These are phyloP conservation scores for Cladophialophora yegresii DNA, from an alignment of 2,329 filamentous ascomycete species.

Conservation along the genomic window DNA sequence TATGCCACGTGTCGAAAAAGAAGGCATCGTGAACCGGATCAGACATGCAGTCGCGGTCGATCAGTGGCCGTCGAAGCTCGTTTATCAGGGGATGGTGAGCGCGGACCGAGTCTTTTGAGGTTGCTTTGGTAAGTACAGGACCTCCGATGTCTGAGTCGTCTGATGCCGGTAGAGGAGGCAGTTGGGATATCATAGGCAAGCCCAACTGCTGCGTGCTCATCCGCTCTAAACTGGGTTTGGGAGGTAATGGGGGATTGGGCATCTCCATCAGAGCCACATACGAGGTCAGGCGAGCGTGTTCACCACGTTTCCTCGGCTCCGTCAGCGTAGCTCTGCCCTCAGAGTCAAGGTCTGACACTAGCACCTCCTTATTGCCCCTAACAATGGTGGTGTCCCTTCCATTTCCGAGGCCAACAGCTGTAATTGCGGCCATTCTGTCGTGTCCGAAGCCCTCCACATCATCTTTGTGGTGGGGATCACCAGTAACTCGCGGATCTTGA, in stretches of 20 bases:
- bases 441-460: conserved; percentile 77
- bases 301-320: conserved; percentile 52
- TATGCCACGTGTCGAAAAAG: conserved; percentile 83
- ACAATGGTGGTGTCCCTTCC: conserved; percentile 72
- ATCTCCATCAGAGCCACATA: conserved; percentile 40
- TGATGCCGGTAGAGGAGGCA: conserved; percentile 67
- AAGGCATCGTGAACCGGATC: conserved; percentile 83
- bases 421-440: conserved; percentile 72
- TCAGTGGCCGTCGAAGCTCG: conserved; percentile 71
- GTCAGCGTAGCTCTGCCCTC: conserved; percentile 65
- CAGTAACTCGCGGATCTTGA: conserved; percentile 60
- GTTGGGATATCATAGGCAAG: conserved; percentile 67
- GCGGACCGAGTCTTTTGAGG: conserved; percentile 59
- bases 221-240: conserved; percentile 59
- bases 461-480: conserved; percentile 64
- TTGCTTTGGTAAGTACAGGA: conserved; percentile 61
- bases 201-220: conserved; percentile 68
- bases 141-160: conserved; percentile 85
- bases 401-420: conserved; percentile 60
- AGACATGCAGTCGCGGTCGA: conserved; percentile 90
- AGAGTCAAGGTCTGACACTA: conserved; percentile 64
- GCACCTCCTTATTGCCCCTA: conserved; percentile 66
- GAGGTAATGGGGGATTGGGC: conserved; percentile 58
- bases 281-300: conserved; percentile 36
- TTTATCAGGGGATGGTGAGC: conserved; percentile 53